Conservation (phyloP, 805 yeast genomes). For the Debaryomyces hansenii region DNA sequence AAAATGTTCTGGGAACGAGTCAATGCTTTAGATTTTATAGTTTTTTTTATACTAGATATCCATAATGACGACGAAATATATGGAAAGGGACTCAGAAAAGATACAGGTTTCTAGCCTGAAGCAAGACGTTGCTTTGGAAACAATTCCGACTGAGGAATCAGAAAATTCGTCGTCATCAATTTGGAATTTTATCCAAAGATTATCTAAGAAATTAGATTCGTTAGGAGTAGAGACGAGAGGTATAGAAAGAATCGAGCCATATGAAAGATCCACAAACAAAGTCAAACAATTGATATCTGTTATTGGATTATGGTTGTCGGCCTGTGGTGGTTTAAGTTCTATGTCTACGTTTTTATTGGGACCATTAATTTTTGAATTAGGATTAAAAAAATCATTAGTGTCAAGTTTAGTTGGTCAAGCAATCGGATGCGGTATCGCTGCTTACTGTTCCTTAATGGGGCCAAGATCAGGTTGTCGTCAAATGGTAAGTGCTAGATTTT, state of each 20-base stretch:
- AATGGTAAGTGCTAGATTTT: conserved; percentile 76
- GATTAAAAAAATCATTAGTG: conserved; percentile 61
- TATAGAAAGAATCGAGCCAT: conserved; percentile 69
- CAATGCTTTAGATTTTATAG: too few species aligned
- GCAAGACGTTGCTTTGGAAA: neutral
- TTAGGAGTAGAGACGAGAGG: conserved; percentile 75
- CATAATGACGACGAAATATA: neutral
- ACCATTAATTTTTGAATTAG: conserved; percentile 67
- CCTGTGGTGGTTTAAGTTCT: conserved; percentile 85
- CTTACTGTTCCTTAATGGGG: conserved; percentile 83
- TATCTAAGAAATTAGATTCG: conserved; percentile 40
- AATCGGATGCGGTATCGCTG: conserved; percentile 75
- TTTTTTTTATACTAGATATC: too few species aligned
- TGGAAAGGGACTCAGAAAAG: neutral
- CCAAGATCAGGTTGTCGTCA: conserved; percentile 89
- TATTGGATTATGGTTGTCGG: conserved; percentile 78
- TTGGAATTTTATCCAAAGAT: conserved; percentile 9
- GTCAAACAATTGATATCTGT: conserved; percentile 43
- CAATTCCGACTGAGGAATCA: neutral
- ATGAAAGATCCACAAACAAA: conserved; percentile 52
- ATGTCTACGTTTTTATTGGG: conserved; percentile 83
- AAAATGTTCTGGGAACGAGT: too few species aligned
- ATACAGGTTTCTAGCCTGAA: neutral
- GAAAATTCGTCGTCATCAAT: neutral
- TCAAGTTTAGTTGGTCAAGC: conserved; percentile 64